Base-by-base conservation (phyloP, 805 yeast species). In the Kodamaea jinghongensis region DNA sequence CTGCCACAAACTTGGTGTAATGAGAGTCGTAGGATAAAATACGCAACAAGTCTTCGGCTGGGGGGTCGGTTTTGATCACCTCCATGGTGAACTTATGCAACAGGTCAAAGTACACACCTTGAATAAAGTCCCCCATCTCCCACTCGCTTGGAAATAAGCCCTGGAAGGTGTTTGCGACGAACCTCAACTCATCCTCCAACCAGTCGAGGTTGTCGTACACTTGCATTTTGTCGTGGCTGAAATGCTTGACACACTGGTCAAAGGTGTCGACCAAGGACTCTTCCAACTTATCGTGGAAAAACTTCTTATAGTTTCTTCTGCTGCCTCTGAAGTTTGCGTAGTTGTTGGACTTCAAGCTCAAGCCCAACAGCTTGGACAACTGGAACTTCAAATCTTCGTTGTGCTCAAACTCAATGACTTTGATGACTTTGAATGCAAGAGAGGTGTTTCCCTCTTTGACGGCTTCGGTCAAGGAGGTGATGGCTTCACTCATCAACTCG, bases 351-450 rank as follows among this genome's bases (percentile, higher is more conserved):
- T 42, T 48, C 14, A 45, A 31, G 28, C 49, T 45, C 20, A 67
- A 49, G 17, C 56, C 52, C 41, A 65, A 54, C 35, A 60, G 60
- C 38, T 50, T 40, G 44, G 39, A 73, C 65, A 62, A 53, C 31
- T 38, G 44, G 35, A 46, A 51, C 49, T 81, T 79, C 44, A 80
- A 59, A 54, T 93, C 99, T 53, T 86, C 88, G 20, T 75, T 69
- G 48, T 84, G 86, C 60, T 93, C 99, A 47, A 67, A 72, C 47
- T 89, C 95, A 31, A 93, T 70, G 12, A 93, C 76, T 48, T 87
- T 85, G 30, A 88, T 80, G 34, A 85, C 58, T 38, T 90, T 78
- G 27, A 81, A 80, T 1, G 86, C 79, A 47, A 89, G 66, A 23
- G 83, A 78, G 23, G 64, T 61, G 55, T 90, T 87, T 0, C 79